Evolutionary conservation across 73 alveolate genomes (phyloP).

Genomic region (Paramecium sonneborni): DNA sequence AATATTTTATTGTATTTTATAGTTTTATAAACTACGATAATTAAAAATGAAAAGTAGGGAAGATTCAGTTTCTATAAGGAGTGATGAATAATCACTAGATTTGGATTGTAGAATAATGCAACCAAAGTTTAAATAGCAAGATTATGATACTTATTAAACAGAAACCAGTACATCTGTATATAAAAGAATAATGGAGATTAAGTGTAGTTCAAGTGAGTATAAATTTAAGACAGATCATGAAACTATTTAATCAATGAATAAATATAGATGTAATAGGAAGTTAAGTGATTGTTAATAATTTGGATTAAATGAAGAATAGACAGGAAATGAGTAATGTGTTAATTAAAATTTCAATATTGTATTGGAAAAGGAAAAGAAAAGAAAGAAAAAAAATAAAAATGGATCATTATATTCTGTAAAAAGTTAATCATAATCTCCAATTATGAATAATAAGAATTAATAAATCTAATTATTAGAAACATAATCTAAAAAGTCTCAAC

Average conservation of each 20-base stretch:
- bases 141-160: background rate
- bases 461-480: background rate
- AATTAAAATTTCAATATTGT: background rate
- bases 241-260: background rate
- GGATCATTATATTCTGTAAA: background rate
- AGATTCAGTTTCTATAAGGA: background rate
- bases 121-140: background rate
- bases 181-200: background rate
- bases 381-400: background rate
- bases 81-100: conserved; percentile 3
- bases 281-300: background rate
- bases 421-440: background rate
- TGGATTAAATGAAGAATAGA: background rate
- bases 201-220: background rate
- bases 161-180: conserved; percentile 8
- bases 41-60: background rate
- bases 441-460: background rate
- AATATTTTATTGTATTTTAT: background rate
- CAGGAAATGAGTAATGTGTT: background rate
- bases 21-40: background rate
- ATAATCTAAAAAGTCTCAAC: background rate
- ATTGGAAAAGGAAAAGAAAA: background rate
- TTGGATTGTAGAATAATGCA: background rate
- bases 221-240: background rate
- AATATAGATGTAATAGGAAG: background rate